A percentile compares a stretch with the other conserved stretches of the same genome.
These are phyloP conservation scores for Puccinia triticina DNA, from an alignment of 1,284 basidiomycete genomes.

Conservation along the genomic window DNA sequence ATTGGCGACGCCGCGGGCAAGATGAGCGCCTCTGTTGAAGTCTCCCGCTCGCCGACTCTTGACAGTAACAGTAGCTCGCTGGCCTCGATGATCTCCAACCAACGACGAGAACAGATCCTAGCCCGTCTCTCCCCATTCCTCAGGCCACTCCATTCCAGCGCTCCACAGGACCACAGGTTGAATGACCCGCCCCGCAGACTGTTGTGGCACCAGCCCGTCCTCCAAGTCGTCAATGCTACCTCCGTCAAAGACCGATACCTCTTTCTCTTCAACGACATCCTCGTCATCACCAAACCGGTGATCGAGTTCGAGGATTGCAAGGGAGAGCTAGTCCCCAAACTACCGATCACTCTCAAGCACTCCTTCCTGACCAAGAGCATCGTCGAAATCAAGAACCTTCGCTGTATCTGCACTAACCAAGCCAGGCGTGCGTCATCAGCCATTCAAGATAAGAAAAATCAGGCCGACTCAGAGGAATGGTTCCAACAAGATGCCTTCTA, in stretches of 20 bases:
- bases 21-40: background rate
- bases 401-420: slow-evolving; percentile 58
- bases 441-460: slow-evolving; percentile 54
- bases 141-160: slow-evolving; percentile 63
- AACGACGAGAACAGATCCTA: slow-evolving; percentile 55
- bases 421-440: slow-evolving; percentile 57
- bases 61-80: slow-evolving; percentile 24
- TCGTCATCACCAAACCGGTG: slow-evolving; percentile 73
- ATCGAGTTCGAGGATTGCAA: slow-evolving; percentile 67
- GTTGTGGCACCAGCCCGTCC: slow-evolving; percentile 77
- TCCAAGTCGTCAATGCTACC: slow-evolving; percentile 90
- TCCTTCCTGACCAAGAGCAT: slow-evolving; percentile 86
- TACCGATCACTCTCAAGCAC: slow-evolving; percentile 73
- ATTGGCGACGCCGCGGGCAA: slow-evolving; percentile 33
- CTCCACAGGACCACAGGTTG: slow-evolving; percentile 69
- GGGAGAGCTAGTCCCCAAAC: slow-evolving; percentile 63
- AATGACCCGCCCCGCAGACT: slow-evolving; percentile 85
- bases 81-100: slow-evolving; percentile 23
- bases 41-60: slow-evolving; percentile 29
- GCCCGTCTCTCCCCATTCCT: slow-evolving; percentile 64
- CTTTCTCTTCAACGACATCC: slow-evolving; percentile 90
- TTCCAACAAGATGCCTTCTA: slow-evolving; percentile 53
- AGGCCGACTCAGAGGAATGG: background rate
- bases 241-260: slow-evolving; percentile 95
- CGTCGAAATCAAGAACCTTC: slow-evolving; percentile 73